phyloP scores from a whole-genome alignment of 768 basidiomycete genomes.

The Phylloporus sp. region DNA sequence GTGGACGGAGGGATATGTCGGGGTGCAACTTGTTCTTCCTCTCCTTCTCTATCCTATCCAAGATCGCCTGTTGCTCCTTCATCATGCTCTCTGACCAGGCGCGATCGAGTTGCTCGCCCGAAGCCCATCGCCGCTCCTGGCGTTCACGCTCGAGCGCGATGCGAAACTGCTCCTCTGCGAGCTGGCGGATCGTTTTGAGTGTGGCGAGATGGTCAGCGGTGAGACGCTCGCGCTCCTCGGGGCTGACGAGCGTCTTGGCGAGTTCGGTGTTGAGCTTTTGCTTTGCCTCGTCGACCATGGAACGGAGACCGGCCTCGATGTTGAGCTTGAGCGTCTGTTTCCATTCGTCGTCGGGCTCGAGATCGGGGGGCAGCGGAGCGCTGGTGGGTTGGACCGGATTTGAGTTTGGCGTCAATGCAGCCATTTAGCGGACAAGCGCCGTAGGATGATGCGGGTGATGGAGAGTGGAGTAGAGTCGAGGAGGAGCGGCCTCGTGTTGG shows the following conservation, averaged over 20 bases:
- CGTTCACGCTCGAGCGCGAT: slow-evolving; percentile 45
- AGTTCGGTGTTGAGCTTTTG: slow-evolving; percentile 53
- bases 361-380: slow-evolving; percentile 18
- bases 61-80: slow-evolving; percentile 41
- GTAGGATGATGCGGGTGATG: too few species aligned
- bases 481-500: background rate
- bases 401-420: slow-evolving; percentile 19
- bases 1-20: background rate
- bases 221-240: slow-evolving; percentile 34
- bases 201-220: slow-evolving; percentile 36
- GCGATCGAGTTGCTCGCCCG: slow-evolving; percentile 33
- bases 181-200: slow-evolving; percentile 41
- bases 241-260: slow-evolving; percentile 36
- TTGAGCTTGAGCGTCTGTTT: slow-evolving; percentile 43
- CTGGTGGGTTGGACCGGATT: slow-evolving; percentile 7
- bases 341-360: slow-evolving; percentile 56
- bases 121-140: slow-evolving; percentile 46
- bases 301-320: slow-evolving; percentile 45
- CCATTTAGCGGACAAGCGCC: slow-evolving; percentile 13
- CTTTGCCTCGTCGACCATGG: slow-evolving; percentile 58
- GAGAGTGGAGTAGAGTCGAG: background rate
- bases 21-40: slow-evolving; percentile 21
- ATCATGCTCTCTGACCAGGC: slow-evolving; percentile 34
- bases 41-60: slow-evolving; percentile 46
- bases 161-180: slow-evolving; percentile 47